A percentile compares a stretch with the other conserved stretches of the same genome.
Conservation (phyloP, 306 rosid species). For the Acmispon strigosus region DNA sequence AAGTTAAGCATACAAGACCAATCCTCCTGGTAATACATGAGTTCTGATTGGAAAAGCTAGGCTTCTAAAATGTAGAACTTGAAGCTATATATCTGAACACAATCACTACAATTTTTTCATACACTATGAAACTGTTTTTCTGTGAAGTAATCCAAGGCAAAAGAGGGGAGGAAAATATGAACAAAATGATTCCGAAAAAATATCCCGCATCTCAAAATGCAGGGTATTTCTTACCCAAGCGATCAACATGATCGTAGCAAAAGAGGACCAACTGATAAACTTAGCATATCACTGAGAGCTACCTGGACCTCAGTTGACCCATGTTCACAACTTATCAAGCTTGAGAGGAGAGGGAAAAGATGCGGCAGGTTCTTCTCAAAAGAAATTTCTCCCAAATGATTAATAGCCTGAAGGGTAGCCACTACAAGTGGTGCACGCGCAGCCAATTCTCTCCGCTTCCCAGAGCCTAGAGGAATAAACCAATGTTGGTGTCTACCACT, state of each 20-base stretch:
- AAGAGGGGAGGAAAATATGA: slow-evolving; percentile 21
- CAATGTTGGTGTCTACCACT: slow-evolving; percentile 49
- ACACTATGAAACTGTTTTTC: slow-evolving; percentile 58
- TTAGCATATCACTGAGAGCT: slow-evolving; percentile 87
- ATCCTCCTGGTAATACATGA: slow-evolving; percentile 32
- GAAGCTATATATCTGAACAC: slow-evolving; percentile 44
- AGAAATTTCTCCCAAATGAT: slow-evolving; percentile 60
- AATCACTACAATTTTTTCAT: slow-evolving; percentile 45
- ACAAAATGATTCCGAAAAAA: slow-evolving; percentile 35
- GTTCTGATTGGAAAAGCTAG: slow-evolving; percentile 35
- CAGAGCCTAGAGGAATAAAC: slow-evolving; percentile 86
- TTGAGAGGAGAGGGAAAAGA: slow-evolving; percentile 79
- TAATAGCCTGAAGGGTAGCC: slow-evolving; percentile 75
- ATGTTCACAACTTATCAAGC: slow-evolving; percentile 90
- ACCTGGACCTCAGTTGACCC: slow-evolving; percentile 87
- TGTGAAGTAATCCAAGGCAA: slow-evolving; percentile 19
- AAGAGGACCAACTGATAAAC: slow-evolving; percentile 78
- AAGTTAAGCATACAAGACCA: slow-evolving; percentile 42
- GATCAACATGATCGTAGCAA: slow-evolving; percentile 72
- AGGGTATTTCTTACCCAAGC: slow-evolving; percentile 34
- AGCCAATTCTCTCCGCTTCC: slow-evolving; percentile 84
- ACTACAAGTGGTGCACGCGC: slow-evolving; percentile 85
- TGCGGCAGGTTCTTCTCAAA: slow-evolving; percentile 65
- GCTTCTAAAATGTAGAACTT: slow-evolving; percentile 42
- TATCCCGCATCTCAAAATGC: slow-evolving; percentile 50